A percentile compares a stretch with the other conserved stretches of the same genome.
Conservation (phyloP, 345 rosid species). For the Dovyalis caffra region DNA sequence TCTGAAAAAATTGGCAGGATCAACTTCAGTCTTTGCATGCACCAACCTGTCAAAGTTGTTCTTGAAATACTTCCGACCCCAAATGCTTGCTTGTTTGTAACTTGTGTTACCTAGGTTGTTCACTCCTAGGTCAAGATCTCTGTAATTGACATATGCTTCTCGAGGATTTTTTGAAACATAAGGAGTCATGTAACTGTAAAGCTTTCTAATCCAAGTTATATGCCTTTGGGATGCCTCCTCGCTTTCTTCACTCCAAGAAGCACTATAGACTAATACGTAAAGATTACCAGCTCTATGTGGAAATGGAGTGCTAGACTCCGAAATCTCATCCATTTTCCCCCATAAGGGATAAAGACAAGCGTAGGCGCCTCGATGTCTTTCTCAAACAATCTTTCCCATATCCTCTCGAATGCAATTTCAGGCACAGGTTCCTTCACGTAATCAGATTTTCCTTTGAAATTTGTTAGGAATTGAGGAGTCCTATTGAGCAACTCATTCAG, state of each 20-base stretch:
- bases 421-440: slow-evolving; percentile 47
- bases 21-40: background rate
- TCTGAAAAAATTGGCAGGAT: background rate
- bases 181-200: slow-evolving; percentile 38
- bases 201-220: slow-evolving; percentile 26
- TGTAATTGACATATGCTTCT: slow-evolving; percentile 32
- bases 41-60: background rate
- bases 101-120: background rate
- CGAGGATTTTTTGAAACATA: slow-evolving; percentile 57
- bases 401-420: slow-evolving; percentile 23
- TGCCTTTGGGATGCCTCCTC: slow-evolving; percentile 13
- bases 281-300: slow-evolving; percentile 62
- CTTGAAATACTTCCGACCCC: background rate
- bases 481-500: slow-evolving; percentile 35
- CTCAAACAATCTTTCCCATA: slow-evolving; percentile 45
- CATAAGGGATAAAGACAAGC: slow-evolving; percentile 49
- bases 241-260: slow-evolving; percentile 39
- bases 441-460: slow-evolving; percentile 66
- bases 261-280: slow-evolving; percentile 41
- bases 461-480: slow-evolving; percentile 26
- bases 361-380: slow-evolving; percentile 23
- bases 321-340: slow-evolving; percentile 56
- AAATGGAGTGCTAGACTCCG: slow-evolving; percentile 9
- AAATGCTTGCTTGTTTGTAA: background rate
- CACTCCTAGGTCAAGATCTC: slow-evolving; percentile 17